Evolutionary conservation across 169 alveolate genomes (phyloP).

Genomic region (Hepatocystis sp.): DNA sequence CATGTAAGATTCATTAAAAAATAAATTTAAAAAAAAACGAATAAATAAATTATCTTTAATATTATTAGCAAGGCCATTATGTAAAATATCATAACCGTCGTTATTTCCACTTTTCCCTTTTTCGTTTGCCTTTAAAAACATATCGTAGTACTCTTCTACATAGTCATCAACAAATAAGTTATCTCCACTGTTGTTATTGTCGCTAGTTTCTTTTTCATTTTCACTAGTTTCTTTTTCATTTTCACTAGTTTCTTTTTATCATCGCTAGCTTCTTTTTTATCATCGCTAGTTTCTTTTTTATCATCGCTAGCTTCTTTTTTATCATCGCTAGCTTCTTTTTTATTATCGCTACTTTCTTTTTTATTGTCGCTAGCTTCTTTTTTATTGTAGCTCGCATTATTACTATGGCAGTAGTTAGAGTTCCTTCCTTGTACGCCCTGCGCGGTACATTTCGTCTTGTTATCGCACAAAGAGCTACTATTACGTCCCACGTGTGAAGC

Average conservation of each 20-base stretch:
- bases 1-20: constrained; percentile 48
- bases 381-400: too few relatives aligned
- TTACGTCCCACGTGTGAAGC: too few relatives aligned
- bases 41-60: constrained; percentile 28
- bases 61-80: constrained; percentile 16
- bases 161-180: not conserved
- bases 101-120: constrained; percentile 7
- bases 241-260: not conserved
- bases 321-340: too few relatives aligned
- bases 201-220: not conserved
- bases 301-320: too few relatives aligned
- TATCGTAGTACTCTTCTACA: constrained; percentile 15
- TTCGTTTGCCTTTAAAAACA: constrained; percentile 29
- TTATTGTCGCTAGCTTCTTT: too few relatives aligned
- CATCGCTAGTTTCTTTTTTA: too few relatives aligned
- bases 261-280: not conserved
- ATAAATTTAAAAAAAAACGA: constrained; percentile 49
- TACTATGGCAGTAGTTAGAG: too few relatives aligned
- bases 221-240: not conserved
- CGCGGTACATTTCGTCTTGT: too few relatives aligned
- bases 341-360: too few relatives aligned
- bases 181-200: not conserved
- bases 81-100: not conserved
- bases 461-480: too few relatives aligned
- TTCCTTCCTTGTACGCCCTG: too few relatives aligned